phyloP scores from a whole-genome alignment of 305 asterid species.

The Fraxinus velutina region DNA sequence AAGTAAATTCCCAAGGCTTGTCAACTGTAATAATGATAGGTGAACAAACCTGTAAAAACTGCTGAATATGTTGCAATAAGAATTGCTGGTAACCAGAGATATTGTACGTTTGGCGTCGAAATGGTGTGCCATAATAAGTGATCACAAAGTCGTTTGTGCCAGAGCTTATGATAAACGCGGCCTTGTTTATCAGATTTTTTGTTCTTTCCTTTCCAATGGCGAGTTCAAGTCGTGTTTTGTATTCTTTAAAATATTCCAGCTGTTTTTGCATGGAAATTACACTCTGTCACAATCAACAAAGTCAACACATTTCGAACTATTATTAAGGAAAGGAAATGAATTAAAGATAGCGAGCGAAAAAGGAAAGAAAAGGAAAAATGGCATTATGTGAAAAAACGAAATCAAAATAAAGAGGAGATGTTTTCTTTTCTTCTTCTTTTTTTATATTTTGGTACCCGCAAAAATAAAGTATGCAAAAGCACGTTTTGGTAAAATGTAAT shows the following conservation, averaged over 20 bases:
- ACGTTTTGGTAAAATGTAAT: too few species aligned
- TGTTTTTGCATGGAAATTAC: constrained; percentile 38
- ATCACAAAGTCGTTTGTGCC: constrained; percentile 47
- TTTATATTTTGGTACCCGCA: too few species aligned
- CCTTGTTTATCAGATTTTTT: constrained; percentile 26
- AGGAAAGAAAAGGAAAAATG: too few species aligned
- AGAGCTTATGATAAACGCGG: constrained; percentile 35
- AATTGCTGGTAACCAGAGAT: constrained; percentile 30
- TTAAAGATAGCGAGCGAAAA: too few species aligned
- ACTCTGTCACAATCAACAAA: constrained; percentile 18
- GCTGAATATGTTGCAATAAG: constrained; percentile 27
- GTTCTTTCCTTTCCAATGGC: constrained; percentile 35
- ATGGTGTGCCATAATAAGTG: constrained; percentile 29
- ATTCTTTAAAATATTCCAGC: constrained; percentile 40
- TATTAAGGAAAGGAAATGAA: too few species aligned
- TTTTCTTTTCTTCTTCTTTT: too few species aligned
- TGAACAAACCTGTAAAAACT: constrained; percentile 30
- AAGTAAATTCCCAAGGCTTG: too few species aligned
- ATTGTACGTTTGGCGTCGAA: constrained; percentile 30
- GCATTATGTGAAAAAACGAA: too few species aligned
- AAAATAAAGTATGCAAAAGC: too few species aligned
- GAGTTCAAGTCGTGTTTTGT: constrained; percentile 31
- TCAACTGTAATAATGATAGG: too few species aligned
- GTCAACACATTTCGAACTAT: too few species aligned
- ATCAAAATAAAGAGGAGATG: too few species aligned